Conservation (phyloP, 2,329 filamentous ascomycete genomes). For the Alternaria gansuensis region DNA sequence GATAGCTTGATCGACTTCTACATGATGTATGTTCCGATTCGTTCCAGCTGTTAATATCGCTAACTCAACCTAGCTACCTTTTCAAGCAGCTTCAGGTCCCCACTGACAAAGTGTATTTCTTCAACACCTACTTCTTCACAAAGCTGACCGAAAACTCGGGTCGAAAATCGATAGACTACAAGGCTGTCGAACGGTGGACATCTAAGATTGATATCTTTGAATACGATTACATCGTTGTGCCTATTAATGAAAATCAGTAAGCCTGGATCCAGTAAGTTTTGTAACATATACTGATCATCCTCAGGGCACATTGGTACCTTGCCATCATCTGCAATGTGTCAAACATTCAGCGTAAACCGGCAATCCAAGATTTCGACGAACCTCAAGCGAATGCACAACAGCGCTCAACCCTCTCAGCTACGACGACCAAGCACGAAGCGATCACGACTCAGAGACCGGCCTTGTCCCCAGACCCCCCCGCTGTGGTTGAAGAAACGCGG, state of each 20-base stretch:
- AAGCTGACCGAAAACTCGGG: constrained; percentile 70
- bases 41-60: background rate
- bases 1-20: constrained; percentile 94
- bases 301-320: constrained; percentile 81
- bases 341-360: constrained; percentile 60
- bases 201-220: constrained; percentile 82
- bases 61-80: constrained; percentile 33
- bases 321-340: constrained; percentile 92
- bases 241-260: constrained; percentile 76
- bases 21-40: constrained; percentile 61
- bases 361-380: constrained; percentile 24
- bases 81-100: constrained; percentile 54
- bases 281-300: constrained; percentile 12
- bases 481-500: background rate
- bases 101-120: constrained; percentile 77
- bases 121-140: constrained; percentile 92
- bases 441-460: background rate
- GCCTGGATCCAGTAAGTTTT: constrained; percentile 11
- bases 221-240: constrained; percentile 89
- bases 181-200: constrained; percentile 87
- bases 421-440: background rate
- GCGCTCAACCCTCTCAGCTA: background rate
- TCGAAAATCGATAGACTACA: constrained; percentile 74
- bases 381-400: background rate
- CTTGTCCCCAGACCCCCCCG: constrained; percentile 4